Percentiles rank a stretch among this genome's conserved stretches.
These are phyloP conservation scores for Deinandra increscens DNA, from an alignment of 129 eudicot genomes.

Conservation along the genomic window DNA sequence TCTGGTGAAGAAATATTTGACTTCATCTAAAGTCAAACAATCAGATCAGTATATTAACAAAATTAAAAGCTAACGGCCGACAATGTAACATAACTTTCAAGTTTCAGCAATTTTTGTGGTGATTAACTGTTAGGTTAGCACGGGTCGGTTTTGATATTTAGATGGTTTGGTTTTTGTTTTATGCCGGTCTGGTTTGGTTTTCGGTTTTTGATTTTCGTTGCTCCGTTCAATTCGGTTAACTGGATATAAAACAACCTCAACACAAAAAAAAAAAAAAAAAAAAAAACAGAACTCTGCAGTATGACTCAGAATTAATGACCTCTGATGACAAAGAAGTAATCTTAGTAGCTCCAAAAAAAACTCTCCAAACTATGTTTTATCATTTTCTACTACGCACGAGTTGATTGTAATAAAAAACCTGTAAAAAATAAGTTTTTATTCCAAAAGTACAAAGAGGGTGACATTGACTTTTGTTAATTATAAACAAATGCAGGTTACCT, in stretches of 20 bases:
- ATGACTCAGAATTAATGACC: neutral
- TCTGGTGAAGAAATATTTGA: neutral
- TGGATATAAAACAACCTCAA: neutral
- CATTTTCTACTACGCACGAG: neutral
- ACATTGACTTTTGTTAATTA: constrained; percentile 28
- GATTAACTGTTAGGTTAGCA: neutral
- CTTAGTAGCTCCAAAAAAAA: neutral
- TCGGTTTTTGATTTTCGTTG: neutral
- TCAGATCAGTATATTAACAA: neutral
- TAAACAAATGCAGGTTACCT: constrained; percentile 27
- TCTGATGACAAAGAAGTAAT: neutral
- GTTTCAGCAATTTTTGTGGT: neutral
- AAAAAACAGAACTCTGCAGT: neutral
- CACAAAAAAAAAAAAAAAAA: neutral
- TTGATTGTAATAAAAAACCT: constrained; percentile 9
- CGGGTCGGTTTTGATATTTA: neutral
- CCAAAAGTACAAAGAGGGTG: neutral
- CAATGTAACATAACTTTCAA: neutral
- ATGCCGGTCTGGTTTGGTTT: neutral
- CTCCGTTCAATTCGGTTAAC: neutral
- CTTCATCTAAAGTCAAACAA: constrained; percentile 4
- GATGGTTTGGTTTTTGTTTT: neutral
- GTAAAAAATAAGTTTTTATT: neutral
- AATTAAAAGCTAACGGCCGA: neutral
- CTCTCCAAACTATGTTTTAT: neutral